Base-by-base conservation (phyloP, 164 flowering plant genomes). In the Chimonanthus praecox region DNA sequence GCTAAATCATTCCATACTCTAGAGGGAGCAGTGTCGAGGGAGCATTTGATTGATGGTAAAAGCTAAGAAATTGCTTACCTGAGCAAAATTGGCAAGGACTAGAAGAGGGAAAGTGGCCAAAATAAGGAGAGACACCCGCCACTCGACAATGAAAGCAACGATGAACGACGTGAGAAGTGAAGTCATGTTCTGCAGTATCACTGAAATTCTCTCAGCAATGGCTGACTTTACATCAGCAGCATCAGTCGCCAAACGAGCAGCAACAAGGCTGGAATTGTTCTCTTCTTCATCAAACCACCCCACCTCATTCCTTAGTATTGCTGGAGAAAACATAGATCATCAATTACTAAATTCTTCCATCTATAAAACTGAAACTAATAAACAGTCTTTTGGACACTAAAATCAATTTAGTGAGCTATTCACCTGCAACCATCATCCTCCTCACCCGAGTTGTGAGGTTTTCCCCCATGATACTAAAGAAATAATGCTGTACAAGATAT, bases 271-370 rank as follows among this genome's bases (percentile, higher is more conserved):
- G 5, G 98, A 94, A 80, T 96, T 94, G 83, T 96, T 88, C 82
- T 92, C 98, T 48, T 96, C 99, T 75, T 94, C 95, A 61, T 96
- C 99, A 71, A 89, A 94, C 98, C 99, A 94, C 72, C 95, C 99
- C 7, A 94, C 97, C 85, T 94, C 99, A 82, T 94, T 94, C 88
- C 94, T 89, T 65, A 96, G 70, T 47, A 96, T 90, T 43, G 95
- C 97, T 96, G 92, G 50, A 54, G 60, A 54, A n/a, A 54, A 54
- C 11, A 49, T 5, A 54, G 60, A n/a, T n/a, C n/a, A 54, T 54
- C 60, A 54, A 33, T 33, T 33, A 1, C 60, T 54, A n/a, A 54
- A 54, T 54, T 54, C 60, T 54, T 2, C 16, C 60, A 15, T 5
- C 16, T 10, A n/a, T 5, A 11, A 54, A 58, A 20, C 49, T 20